Evolutionary conservation across 192 early-diverging fungal genomes (phyloP), one percentile per base, ranked within the genome.

Genomic region (Mortierella claussenii): DNA sequence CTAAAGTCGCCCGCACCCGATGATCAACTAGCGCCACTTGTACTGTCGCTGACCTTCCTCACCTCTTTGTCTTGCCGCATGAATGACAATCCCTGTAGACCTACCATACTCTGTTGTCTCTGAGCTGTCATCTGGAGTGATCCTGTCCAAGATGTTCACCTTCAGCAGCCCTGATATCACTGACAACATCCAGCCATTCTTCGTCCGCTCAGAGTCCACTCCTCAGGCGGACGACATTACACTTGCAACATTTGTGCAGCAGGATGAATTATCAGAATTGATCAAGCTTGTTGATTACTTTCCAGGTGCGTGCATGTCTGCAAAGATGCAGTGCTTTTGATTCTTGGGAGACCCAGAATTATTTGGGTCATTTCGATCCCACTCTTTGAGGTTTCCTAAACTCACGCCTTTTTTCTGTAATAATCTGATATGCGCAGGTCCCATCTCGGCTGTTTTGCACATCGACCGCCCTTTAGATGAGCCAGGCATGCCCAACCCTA

Each of bases 391-490:
- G 5, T 9, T 30, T 47, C 5, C 7, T 46, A 13, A 31, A 15
- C 7, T 21, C 24, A 18, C 47, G 37, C 11, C 11, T 36, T 13
- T 37, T 61, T 42, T 7, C 8, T 44, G 24, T 21, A 13, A 55
- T 53, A 30, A 50, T 51, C 20, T 52, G 52, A 42, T 65, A 53
- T 43, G 28, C 0, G 6, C 48, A 86, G 87, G 85, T 3, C 85
- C 83, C 11, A 82, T 88, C 12, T 86, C 87, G 4, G 87, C 79
- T 1, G 81, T 82, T 20, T 43, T 88, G 48, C 87, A 88, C 48
- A 50, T 84, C 10, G 64, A 66, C 11, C 42, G 67, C 5, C 58
- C 56, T 31, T 43, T 57, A 4, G 21, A 65, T 47, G n/a, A 36
- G 43, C 52, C 60, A 13, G 53, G 58, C 47, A 52, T 65, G 3